phyloP scores from a whole-genome alignment of 805 yeast genomes.

The Priceomyces melissophilus region DNA sequence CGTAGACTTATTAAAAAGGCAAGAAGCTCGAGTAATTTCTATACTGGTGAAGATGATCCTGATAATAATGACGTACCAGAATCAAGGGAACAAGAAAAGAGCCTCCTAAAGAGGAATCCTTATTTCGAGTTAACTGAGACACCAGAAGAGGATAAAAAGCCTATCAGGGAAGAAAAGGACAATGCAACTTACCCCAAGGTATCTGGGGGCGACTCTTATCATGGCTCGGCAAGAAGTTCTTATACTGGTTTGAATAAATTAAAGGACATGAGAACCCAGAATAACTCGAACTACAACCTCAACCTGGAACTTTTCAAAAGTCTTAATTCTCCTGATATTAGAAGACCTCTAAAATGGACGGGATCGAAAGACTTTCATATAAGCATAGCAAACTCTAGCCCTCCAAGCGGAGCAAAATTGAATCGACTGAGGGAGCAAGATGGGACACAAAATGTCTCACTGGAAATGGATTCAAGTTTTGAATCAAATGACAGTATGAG shows the following conservation, averaged over 20 bases:
- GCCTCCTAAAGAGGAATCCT: conserved; percentile 25
- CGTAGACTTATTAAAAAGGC: conserved; percentile 24
- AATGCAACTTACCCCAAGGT: conserved; percentile 34
- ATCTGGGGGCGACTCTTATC: conserved; percentile 12
- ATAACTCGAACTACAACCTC: conserved; percentile 17
- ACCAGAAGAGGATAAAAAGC: neutral
- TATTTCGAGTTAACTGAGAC: conserved; percentile 17
- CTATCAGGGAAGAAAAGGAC: conserved; percentile 9
- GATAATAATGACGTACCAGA: conserved; percentile 6
- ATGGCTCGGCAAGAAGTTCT: conserved; percentile 30
- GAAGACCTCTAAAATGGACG: conserved; percentile 12
- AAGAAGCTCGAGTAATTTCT: conserved; percentile 33
- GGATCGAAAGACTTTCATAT: no score
- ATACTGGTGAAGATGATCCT: conserved; percentile 9
- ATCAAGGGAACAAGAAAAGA: conserved; percentile 17
- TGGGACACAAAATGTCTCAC: neutral
- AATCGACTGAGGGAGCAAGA: neutral
- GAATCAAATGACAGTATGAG: conserved; percentile 2
- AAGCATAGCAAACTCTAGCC: neutral
- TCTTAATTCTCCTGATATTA: conserved; percentile 24
- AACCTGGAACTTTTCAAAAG: conserved; percentile 12
- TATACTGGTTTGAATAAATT: conserved; percentile 37
- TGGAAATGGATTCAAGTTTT: neutral
- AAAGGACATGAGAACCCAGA: conserved; percentile 25
- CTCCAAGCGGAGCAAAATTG: neutral